Evolutionary conservation across 1,284 basidiomycete species (phyloP), one percentile per base, ranked within the genome.

Genomic region (Ganoderma sinense): DNA sequence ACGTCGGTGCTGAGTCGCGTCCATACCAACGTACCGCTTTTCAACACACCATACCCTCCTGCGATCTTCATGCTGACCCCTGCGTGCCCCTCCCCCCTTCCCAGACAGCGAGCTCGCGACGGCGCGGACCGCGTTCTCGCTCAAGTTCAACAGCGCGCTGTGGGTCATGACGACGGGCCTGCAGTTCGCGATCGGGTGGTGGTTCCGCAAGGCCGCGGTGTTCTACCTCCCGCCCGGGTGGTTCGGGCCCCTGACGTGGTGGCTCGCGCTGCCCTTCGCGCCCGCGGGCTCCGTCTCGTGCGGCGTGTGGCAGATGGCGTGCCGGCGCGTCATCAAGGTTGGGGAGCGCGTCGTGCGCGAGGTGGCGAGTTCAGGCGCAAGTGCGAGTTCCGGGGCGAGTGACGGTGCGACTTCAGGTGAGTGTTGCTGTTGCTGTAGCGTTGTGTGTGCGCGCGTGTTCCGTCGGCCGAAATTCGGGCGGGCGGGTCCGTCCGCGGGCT

Each of bases 271-370:
- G 70, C 95, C 95, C 63, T 95, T 94, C 74, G 95, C 94, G 40
- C 94, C 94, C 0, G 84, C 77, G 93, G 96, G 96, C 23, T 93
- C 95, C 18, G 91, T 98, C 71, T 95, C 94, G 74, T 94, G 95
- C 56, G 94, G 92, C 0, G 88, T 95, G 43, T 98, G 96, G 96
- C 93, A 95, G 75, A 94, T 97, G 87, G 92, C 94, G 7, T 96
- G 95, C 82, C 89, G 88, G 75, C 86, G 94, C 65, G 92, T 95
- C 23, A 86, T 97, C 71, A 86, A 88, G 71, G 85, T 91, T 10
- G 85, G 88, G 51, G 93, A 94, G 79, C 86, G 88, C 43, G 84
- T 92, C 11, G 88, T 91, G 70, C 91, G 88, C 77, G 91, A 92
- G 62, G 71, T 88, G 36, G 65, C 74, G 56, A 59, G 74, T 14